phyloP scores from a whole-genome alignment of 768 basidiomycete species.

The Clathrus columnatus region DNA sequence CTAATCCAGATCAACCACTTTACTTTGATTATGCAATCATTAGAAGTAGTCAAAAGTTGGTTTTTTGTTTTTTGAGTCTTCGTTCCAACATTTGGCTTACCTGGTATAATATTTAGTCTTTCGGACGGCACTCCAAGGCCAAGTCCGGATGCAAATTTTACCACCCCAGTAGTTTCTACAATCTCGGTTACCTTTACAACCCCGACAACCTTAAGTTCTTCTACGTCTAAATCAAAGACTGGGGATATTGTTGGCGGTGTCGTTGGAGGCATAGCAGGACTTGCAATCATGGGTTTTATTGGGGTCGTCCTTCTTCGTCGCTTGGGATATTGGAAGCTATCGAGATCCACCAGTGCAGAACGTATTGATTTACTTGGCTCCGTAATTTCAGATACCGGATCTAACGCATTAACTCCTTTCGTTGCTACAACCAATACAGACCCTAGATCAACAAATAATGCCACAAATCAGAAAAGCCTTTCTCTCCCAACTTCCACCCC shows the following conservation, averaged over 20 bases:
- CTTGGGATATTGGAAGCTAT: neutral
- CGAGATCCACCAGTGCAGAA: no score
- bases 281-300: neutral
- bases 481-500: no score
- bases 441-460: no score
- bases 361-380: no score
- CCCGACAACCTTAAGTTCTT: neutral
- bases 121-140: neutral
- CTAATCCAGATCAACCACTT: neutral
- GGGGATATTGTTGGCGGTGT: neutral
- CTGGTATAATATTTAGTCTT: neutral
- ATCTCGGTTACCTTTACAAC: no score
- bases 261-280: neutral
- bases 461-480: no score
- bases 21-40: conserved; percentile 4
- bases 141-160: neutral
- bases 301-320: neutral
- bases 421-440: no score
- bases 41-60: neutral
- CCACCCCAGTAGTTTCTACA: no score
- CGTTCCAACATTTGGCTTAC: no score
- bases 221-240: neutral
- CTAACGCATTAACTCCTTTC: no score
- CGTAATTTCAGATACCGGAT: no score
- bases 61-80: neutral